A percentile compares a stretch with the other conserved stretches of the same genome.
phyloP scores from a whole-genome alignment of 352 stramenopile genomes.

The Globisporangium solare region DNA sequence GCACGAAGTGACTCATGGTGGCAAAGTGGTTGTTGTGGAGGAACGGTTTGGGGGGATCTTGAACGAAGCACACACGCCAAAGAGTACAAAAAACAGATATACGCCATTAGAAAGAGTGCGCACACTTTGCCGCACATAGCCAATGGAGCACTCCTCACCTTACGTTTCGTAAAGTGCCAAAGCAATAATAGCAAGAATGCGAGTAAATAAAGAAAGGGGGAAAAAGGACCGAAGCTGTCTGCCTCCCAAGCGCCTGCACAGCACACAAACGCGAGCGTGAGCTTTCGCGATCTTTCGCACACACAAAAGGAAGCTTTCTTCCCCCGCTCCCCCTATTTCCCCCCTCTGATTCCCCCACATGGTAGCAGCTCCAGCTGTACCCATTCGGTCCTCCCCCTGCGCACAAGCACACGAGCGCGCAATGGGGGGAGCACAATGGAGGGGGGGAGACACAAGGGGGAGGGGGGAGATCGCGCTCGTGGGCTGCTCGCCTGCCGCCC shows the following conservation, averaged over 20 bases:
- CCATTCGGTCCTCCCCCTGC: too few species aligned
- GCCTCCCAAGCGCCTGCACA: not conserved
- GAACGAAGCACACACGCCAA: too few species aligned
- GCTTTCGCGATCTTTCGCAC: not conserved
- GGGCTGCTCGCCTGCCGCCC: too few species aligned
- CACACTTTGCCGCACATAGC: not conserved
- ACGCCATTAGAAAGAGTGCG: not conserved
- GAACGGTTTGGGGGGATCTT: too few species aligned
- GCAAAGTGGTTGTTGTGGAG: too few species aligned
- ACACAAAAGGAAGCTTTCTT: not conserved
- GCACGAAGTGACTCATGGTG: conserved; percentile 93
- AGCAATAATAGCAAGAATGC: not conserved
- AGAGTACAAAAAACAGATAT: not conserved
- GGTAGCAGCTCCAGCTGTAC: not conserved
- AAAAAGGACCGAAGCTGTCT: not conserved
- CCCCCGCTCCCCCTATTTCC: not conserved
- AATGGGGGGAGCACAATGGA: not conserved
- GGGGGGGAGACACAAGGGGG: not conserved
- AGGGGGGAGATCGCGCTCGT: too few species aligned
- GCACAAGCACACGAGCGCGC: not conserved
- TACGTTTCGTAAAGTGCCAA: not conserved
- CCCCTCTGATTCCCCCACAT: too few species aligned
- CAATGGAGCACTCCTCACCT: not conserved
- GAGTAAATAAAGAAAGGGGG: too few species aligned
- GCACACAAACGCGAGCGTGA: not conserved